Conservation (phyloP, 768 basidiomycete species). For the Amanita muscaria region DNA sequence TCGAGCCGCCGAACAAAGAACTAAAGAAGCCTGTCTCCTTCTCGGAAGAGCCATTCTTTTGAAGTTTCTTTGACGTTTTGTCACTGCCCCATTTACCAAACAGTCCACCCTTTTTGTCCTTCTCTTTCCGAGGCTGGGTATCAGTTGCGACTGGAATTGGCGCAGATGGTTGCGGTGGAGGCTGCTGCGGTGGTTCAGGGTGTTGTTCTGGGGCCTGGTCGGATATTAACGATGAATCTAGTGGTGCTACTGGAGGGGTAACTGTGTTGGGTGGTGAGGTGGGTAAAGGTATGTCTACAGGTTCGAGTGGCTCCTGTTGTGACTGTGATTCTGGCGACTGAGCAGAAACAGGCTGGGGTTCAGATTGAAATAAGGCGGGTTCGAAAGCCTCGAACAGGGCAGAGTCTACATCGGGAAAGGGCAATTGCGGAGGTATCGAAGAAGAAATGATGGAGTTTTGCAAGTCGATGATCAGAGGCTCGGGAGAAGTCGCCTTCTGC, state of each 20-base stretch:
- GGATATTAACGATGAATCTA: background rate
- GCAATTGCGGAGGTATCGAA: slow-evolving; percentile 10
- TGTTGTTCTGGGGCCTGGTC: background rate
- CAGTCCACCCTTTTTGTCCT: slow-evolving; percentile 58
- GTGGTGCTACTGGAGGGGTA: slow-evolving; percentile 22
- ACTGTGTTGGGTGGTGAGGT: background rate
- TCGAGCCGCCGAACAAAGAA: slow-evolving; percentile 78
- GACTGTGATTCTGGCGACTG: slow-evolving; percentile 31
- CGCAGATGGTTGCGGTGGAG: background rate
- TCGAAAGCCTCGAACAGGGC: slow-evolving; percentile 26
- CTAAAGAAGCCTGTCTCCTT: slow-evolving; percentile 84
- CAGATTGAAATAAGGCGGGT: slow-evolving; percentile 55
- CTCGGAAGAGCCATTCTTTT: slow-evolving; percentile 39
- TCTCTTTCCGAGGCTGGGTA: slow-evolving; percentile 48
- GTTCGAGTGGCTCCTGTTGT: slow-evolving; percentile 20
- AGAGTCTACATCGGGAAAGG: slow-evolving; percentile 22
- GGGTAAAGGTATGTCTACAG: background rate
- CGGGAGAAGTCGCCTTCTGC: slow-evolving; percentile 16
- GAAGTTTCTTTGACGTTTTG: slow-evolving; percentile 38
- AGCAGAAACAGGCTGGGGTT: slow-evolving; percentile 49
- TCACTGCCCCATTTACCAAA: slow-evolving; percentile 63
- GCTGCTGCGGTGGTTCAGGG: too few species aligned
- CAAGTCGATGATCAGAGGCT: background rate
- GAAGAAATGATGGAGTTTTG: background rate
- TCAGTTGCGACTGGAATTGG: background rate